Conservation (phyloP, 192 early-diverging fungal species). For the Coemansia sp. region DNA sequence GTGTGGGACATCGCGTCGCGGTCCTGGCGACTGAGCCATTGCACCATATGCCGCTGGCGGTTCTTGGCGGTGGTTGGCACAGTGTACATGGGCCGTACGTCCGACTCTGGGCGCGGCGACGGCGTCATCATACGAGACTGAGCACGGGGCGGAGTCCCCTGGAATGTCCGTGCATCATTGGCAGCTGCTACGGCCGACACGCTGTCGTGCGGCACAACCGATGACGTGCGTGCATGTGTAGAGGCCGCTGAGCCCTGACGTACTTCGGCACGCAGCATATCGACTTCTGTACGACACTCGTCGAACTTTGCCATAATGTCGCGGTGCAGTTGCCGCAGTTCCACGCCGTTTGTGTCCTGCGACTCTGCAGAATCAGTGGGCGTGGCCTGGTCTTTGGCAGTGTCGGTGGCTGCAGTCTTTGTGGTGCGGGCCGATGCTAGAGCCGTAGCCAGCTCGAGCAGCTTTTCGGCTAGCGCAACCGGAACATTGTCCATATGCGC, state of each 20-base stretch:
- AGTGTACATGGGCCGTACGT: conserved; percentile 6
- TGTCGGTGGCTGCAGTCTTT: no score
- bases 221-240: conserved; percentile 6
- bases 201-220: conserved; percentile 29
- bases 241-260: conserved; percentile 18
- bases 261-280: conserved; percentile 40
- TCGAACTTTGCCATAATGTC: conserved; percentile 34
- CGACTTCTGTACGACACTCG: conserved; percentile 35
- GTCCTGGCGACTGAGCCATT: conserved; percentile 30
- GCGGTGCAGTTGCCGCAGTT: conserved; percentile 26
- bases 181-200: conserved; percentile 22
- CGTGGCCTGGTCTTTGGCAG: no score
- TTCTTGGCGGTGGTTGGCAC: conserved; percentile 27
- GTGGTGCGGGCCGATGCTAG: conserved; percentile 8
- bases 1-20: neutral
- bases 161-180: neutral
- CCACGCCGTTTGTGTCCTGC: neutral
- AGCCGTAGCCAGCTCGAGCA: conserved; percentile 23
- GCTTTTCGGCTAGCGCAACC: conserved; percentile 30
- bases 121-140: conserved; percentile 3
- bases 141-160: neutral
- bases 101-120: conserved; percentile 15
- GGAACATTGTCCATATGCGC: conserved; percentile 15
- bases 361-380: no score
- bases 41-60: conserved; percentile 36